Conservation (phyloP, 331 rosid species). For the Dryas integrifolia region DNA sequence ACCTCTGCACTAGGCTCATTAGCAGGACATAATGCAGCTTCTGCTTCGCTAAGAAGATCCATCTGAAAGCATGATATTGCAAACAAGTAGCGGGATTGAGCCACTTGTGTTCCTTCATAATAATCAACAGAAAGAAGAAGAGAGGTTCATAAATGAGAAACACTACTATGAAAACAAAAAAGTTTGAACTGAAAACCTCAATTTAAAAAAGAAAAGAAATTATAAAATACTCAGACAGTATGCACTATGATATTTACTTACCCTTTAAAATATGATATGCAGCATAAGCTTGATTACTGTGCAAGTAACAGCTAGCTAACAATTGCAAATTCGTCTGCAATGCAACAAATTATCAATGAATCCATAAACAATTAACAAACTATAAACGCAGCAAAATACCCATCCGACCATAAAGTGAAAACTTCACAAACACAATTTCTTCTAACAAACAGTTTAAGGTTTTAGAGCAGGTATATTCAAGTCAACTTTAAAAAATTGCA, state of each 20-base stretch:
- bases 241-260: conserved; percentile 13
- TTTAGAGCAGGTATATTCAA: background rate
- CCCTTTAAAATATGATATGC: conserved; percentile 64
- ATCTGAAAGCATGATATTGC: conserved; percentile 95
- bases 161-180: background rate
- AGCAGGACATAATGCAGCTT: conserved; percentile 78
- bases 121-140: background rate
- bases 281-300: conserved; percentile 40
- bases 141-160: conserved; percentile 26
- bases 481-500: background rate
- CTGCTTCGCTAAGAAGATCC: conserved; percentile 93
- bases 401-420: background rate
- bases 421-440: background rate
- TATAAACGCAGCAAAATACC: background rate
- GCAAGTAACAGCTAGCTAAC: conserved; percentile 54
- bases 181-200: background rate
- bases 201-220: background rate
- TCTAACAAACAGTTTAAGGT: background rate
- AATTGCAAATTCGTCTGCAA: conserved; percentile 55
- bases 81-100: conserved; percentile 99
- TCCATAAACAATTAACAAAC: background rate
- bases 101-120: conserved; percentile 80
- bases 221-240: background rate
- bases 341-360: background rate
- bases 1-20: conserved; percentile 88